phyloP scores from a whole-genome alignment of 2,329 filamentous ascomycete species.

The Dothistroma septosporum region DNA sequence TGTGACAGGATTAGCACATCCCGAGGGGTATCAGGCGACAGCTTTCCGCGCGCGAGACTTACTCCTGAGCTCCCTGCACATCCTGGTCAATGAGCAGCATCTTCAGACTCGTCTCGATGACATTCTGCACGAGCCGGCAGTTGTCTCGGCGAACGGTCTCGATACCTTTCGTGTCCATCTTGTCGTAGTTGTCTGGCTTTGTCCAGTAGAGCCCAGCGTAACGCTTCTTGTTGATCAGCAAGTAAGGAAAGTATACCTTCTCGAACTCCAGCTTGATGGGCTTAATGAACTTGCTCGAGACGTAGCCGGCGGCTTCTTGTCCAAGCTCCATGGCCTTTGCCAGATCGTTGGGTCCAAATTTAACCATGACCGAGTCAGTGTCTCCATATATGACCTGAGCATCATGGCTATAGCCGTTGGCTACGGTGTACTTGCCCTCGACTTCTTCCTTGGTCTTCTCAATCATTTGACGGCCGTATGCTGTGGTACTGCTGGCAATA shows the following conservation, averaged over 20 bases:
- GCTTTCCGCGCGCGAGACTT: conserved; percentile 43
- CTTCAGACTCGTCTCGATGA: conserved; percentile 91
- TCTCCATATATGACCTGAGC: conserved; percentile 98
- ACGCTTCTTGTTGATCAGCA: conserved; percentile 99
- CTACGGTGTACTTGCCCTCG: conserved; percentile 80
- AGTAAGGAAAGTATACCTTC: conserved; percentile 96
- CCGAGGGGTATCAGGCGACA: neutral
- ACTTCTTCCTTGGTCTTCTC: conserved; percentile 97
- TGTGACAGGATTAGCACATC: conserved; percentile 46
- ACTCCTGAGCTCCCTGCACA: conserved; percentile 87
- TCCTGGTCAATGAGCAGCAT: conserved; percentile 96
- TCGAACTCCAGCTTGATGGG: conserved; percentile 99
- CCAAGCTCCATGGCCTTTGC: conserved; percentile 89
- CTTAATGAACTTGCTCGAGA: conserved; percentile 88
- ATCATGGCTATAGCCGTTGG: conserved; percentile 90
- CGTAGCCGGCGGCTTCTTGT: conserved; percentile 82
- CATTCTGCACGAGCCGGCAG: conserved; percentile 88
- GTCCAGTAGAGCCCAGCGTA: conserved; percentile 99
- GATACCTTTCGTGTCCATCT: conserved; percentile 99
- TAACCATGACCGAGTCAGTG: conserved; percentile 99
- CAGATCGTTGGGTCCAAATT: conserved; percentile 87
- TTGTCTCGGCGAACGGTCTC: conserved; percentile 97
- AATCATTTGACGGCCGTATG: conserved; percentile 98
- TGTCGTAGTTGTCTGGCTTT: conserved; percentile 88
- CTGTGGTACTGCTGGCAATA: conserved; percentile 94